Base-by-base conservation (phyloP, 106 monocot genomes). In the Allium cepa region DNA sequence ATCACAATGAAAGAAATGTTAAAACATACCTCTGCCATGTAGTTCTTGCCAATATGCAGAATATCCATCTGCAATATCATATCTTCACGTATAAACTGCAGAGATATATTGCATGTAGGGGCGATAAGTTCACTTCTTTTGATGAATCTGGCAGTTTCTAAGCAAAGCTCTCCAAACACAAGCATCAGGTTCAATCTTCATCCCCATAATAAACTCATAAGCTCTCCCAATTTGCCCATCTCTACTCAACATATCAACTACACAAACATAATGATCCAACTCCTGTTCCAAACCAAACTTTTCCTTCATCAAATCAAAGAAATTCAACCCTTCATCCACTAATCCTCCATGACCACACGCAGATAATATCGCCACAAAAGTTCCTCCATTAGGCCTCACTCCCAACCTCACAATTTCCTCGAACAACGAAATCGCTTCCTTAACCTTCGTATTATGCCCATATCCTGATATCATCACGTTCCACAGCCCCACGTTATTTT, bases 391-490 rank as follows among this genome's bases (percentile, higher is more conserved):
- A 11, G 28, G 49, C 10, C 58, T 11, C 14, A 70, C 26, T 27
- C 76, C 63, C 17, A 50, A 27, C 9, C 8, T 57, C 58, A 69
- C 75, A 82, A 84, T 91, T 17, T 45, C 36, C 8, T 9, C 49
- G 47, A 88, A 93, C 64, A 84, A 53, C 10, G 47, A 16, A 56
- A 84, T 77, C 0, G 93, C 86, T 4, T 84, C 79, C 14, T 7
- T 26, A 0, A 78, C 83, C 13, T 70, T 59, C 4, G 86, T 86
- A 36, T 88, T 79, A 22, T 65, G 59, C 12, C 88, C 83, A 7
- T 86, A 78, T 2, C 83, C 83, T 0, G 71, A 56, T 10, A 93
- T 82, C 77, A 88, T 86, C 14, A 86, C 75, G 73, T 83, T 93
- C 73, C 73, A 73, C 9, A 85, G 72, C 62, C 88, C 78, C 9